Conservation (phyloP, 2,329 filamentous ascomycete genomes). For the Penicillium sp. region DNA sequence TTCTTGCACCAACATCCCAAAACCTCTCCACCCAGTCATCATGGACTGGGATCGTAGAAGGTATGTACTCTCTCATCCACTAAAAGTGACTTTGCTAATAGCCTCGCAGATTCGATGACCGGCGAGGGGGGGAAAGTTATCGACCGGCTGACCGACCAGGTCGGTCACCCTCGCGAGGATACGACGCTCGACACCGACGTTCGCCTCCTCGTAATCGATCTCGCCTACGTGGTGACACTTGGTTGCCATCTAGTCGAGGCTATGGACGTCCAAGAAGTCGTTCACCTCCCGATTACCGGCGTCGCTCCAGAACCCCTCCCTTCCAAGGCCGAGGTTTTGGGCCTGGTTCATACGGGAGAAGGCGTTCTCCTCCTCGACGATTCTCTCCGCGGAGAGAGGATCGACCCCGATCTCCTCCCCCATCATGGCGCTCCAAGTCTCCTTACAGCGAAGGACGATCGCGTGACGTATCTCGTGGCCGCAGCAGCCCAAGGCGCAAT, state of each 20-base stretch:
- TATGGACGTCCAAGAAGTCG: constrained; percentile 43
- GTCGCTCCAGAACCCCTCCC: constrained; percentile 44
- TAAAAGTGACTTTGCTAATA: constrained; percentile 7
- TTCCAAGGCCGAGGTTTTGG: constrained; percentile 38
- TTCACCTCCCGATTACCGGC: constrained; percentile 41
- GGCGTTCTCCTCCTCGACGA: constrained; percentile 40
- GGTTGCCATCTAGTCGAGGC: constrained; percentile 38
- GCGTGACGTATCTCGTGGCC: constrained; percentile 32
- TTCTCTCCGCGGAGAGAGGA: constrained; percentile 44
- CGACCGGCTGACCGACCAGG: constrained; percentile 36
- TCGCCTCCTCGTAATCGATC: constrained; percentile 41
- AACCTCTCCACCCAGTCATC: background rate
- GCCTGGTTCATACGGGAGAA: constrained; percentile 32
- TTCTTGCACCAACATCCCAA: background rate
- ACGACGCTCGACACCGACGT: constrained; percentile 33
- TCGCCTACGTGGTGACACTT: constrained; percentile 44
- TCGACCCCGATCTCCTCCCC: constrained; percentile 39
- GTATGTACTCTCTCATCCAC: constrained; percentile 18
- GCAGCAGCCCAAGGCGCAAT: constrained; percentile 35
- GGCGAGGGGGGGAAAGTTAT: constrained; percentile 47
- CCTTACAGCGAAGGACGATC: constrained; percentile 34
- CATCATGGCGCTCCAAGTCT: constrained; percentile 42
- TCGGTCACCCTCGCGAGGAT: constrained; percentile 38
- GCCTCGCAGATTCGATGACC: constrained; percentile 37
- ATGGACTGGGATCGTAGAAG: constrained; percentile 47